Evolutionary conservation across 192 early-diverging fungal genomes (phyloP), one percentile per base, ranked within the genome.

Genomic region (Podila epicladia): DNA sequence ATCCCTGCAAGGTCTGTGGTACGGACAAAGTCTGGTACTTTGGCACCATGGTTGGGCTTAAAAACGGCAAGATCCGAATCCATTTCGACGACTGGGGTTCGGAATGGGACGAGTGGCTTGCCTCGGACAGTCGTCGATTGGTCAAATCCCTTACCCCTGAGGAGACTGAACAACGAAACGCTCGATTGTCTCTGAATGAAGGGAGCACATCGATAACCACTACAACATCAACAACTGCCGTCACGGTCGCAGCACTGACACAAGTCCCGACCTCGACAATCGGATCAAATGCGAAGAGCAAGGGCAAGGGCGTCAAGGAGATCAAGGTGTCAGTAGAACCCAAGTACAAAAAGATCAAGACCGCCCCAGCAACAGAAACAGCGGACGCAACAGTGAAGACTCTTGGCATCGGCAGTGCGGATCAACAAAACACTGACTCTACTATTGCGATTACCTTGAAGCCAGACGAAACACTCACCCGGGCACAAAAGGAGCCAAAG

Each of bases 91-190:
- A 83, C 3, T 87, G 88, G 86, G 75, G 69, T 28, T 69, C 83
- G 9, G 61, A 75, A n/a, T 87, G 78, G 70, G 88, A 89, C 55
- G 88, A 89, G 70, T 89, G 88, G 88, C 64, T 89, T 22, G 73
- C 83, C 8, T 82, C 85, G 4, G 86, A 83, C 22, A 89, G 88
- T 68, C 58, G 75, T 48, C 61, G 86, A 35, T 64, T 89, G 41
- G 53, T 55, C 22, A 77, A 72, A 45, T 60, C 75, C 4, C 60
- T 69, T 53, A 65, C 68, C 4, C 62, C 74, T 11, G 75, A 80
- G 1, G 75, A 80, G 65, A 75, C 69, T 51, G 12, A 28, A 55
- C 37, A 35, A 37, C n/a, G 31, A 76, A 65, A 22, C 26, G 29
- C 12, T n/a, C 53, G 3, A 37, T n/a, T 58, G 33, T 15, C 35